Evolutionary conservation across 768 basidiomycete genomes (phyloP), one percentile per base, ranked within the genome.

Genomic region (Suillus ampliporus): DNA sequence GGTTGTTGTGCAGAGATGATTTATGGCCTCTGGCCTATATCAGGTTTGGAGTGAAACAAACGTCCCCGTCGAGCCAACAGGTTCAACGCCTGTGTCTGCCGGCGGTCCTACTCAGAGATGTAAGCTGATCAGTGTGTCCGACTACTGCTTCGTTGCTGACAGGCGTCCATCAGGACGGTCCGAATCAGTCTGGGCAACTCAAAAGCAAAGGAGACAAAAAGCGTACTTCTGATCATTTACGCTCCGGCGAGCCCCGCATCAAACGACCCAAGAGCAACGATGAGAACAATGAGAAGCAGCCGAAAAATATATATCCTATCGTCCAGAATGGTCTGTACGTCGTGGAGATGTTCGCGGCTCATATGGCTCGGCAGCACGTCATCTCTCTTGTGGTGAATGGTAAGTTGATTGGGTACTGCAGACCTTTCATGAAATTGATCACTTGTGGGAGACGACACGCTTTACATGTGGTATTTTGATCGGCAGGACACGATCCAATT

Each of bases 381-480:
- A 43, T 60, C 8, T 31, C 28, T 4, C 31, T 19, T 26, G 15
- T 34, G 14, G 48, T 60, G 17, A 14, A 50, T 1, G 10, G 46
- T 60, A n/a, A 58, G 57, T 50, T 6, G 8, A 35, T 35, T 10
- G 15, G 2, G 5, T 50, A 6, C 26, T 31, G 10, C 53, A 54
- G 21, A 23, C 34, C 5, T 26, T 9, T 23, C 21, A 6, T 59
- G 6, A 21, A 4, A 23, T 46, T 59, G 58, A 38, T 48, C 14
- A 15, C 21, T 37, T 5, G 15, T 43, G 7, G 19, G 28, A 61
- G 64, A 41, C 6, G 64, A 62, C 14, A 5, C 57, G 8, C n/a
- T 62, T n/a, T 62, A 62, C 35, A 1, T 51, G 23, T 48, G 58
- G 60, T 44, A 21, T 21, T 62, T 60, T 34, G 61, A 62, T 48